Evolutionary conservation across 2,329 filamentous ascomycete species (phyloP).

Genomic region (Sarocladium brachiariae): DNA sequence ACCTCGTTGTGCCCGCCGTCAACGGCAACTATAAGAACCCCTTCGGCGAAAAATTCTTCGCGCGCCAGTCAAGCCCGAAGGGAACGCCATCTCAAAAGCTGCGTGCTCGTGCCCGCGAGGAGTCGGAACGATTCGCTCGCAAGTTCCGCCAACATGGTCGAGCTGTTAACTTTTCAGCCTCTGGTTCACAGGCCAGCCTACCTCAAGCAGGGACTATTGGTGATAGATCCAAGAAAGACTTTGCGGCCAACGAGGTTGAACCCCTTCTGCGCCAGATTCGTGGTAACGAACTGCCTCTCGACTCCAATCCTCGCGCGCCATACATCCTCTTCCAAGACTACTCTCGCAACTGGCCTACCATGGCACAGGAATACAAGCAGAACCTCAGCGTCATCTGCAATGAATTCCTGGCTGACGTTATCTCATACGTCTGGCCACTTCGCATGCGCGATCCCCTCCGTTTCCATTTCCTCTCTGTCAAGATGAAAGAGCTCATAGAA

Average conservation of each 20-base stretch:
- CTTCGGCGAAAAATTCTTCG: conserved; percentile 44
- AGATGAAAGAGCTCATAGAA: conserved; percentile 40
- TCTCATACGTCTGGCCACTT: conserved; percentile 42
- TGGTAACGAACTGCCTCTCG: conserved; percentile 45
- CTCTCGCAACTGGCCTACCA: conserved; percentile 43
- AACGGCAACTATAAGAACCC: conserved; percentile 51
- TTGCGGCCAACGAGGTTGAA: conserved; percentile 41
- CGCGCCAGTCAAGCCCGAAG: conserved; percentile 39
- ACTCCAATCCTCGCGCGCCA: conserved; percentile 44
- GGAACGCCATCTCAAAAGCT: conserved; percentile 46
- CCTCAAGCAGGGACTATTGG: conserved; percentile 24
- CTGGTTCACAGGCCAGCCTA: conserved; percentile 16
- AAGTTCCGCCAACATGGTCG: conserved; percentile 43
- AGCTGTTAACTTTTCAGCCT: conserved; percentile 36
- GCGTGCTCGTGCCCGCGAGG: conserved; percentile 42
- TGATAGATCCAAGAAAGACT: conserved; percentile 38
- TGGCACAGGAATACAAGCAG: conserved; percentile 47
- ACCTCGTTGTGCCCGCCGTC: conserved; percentile 46
- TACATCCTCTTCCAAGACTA: conserved; percentile 50
- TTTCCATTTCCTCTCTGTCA: conserved; percentile 40
- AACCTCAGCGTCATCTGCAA: conserved; percentile 48
- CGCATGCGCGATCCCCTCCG: conserved; percentile 45
- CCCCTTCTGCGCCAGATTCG: conserved; percentile 42
- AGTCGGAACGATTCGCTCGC: conserved; percentile 42
- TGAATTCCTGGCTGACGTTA: conserved; percentile 45